These are phyloP conservation scores for Epichloe gansuensis DNA, from an alignment of 2,329 filamentous ascomycete species.

Conservation along the genomic window DNA sequence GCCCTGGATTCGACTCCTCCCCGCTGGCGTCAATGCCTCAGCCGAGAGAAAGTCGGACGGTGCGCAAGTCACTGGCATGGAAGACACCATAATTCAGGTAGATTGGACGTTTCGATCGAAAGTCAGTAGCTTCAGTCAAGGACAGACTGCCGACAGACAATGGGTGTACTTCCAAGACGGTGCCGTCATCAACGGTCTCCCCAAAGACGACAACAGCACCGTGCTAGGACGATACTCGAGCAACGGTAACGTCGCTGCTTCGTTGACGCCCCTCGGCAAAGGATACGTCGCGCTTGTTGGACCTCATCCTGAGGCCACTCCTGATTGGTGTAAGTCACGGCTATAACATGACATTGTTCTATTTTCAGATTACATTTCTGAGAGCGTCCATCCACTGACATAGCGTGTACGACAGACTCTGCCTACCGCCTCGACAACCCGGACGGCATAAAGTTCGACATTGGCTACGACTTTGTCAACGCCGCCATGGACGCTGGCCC, in stretches of 20 bases:
- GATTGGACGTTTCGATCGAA: constrained; percentile 13
- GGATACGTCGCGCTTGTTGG: constrained; percentile 15
- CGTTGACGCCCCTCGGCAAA: constrained; percentile 11
- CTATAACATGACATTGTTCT: neutral
- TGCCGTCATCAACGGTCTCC: constrained; percentile 8
- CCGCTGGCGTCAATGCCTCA: constrained; percentile 1
- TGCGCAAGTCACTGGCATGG: constrained; percentile 10
- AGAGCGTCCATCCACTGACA: neutral
- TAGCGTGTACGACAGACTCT: constrained; percentile 1
- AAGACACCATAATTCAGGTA: constrained; percentile 14
- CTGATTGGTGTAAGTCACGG: constrained; percentile 14
- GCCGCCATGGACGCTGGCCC: constrained; percentile 8
- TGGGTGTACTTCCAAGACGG: constrained; percentile 19
- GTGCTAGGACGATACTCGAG: constrained; percentile 13
- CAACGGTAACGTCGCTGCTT: constrained; percentile 13
- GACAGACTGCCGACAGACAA: constrained; percentile 6
- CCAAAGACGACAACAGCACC: neutral
- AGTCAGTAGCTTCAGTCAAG: neutral
- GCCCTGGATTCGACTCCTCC: constrained; percentile 13
- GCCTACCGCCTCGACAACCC: constrained; percentile 10
- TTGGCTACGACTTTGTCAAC: constrained; percentile 13
- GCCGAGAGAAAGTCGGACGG: constrained; percentile 6
- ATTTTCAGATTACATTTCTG: neutral
- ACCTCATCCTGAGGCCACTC: constrained; percentile 15
- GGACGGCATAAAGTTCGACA: constrained; percentile 12